These are phyloP conservation scores for Chloris gayana DNA, from an alignment of 176 grass and related monocot species.

Conservation along the genomic window DNA sequence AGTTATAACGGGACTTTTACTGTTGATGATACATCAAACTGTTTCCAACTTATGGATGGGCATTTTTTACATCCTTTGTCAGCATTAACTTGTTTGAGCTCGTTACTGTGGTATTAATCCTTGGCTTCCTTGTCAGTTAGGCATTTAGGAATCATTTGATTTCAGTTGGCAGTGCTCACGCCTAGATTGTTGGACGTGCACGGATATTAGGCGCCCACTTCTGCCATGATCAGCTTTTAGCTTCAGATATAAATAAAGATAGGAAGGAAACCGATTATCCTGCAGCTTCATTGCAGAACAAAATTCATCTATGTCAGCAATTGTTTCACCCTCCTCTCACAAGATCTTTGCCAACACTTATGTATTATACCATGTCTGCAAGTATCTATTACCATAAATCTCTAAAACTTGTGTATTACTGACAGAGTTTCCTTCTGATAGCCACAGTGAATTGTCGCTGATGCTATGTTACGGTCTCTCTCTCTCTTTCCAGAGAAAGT, in stretches of 20 bases:
- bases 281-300: neutral
- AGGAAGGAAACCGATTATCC: neutral
- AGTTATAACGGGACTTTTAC: neutral
- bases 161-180: neutral
- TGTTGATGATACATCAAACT: neutral
- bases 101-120: neutral
- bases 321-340: neutral
- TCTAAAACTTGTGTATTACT: neutral
- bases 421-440: neutral
- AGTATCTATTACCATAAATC: neutral
- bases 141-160: neutral
- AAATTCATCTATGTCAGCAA: neutral
- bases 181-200: too few species aligned
- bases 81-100: neutral
- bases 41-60: neutral
- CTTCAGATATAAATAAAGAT: neutral
- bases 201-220: too few species aligned
- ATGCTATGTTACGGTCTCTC: conserved; percentile 15
- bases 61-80: neutral
- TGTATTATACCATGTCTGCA: neutral
- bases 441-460: neutral
- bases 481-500: conserved; percentile 66
- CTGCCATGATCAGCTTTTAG: neutral
- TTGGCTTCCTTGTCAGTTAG: neutral
- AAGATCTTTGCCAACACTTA: neutral